Evolutionary conservation across 1,284 basidiomycete species (phyloP), one percentile per base, ranked within the genome.

Genomic region (Wolfiporia cocos): DNA sequence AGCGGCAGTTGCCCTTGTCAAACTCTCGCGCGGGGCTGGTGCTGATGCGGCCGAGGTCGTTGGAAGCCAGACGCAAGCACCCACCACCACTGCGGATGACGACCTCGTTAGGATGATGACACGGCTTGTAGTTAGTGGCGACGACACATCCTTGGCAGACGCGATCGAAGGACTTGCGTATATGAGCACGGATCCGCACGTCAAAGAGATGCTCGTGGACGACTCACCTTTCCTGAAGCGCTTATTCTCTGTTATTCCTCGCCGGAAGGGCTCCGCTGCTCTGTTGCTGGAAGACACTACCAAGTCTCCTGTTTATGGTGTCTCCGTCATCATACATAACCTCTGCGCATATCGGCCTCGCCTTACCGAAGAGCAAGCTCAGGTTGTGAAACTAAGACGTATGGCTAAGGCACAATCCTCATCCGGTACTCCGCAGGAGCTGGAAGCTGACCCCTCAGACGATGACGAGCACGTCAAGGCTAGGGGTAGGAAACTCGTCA

Each of bases 131-230:
- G 47, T 72, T 20, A 62, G 58, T 46, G 61, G 61, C 17, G 60
- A 65, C 29, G 51, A 65, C 28, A 49, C 57, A 11, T 59, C 68
- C 17, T 56, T 74, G 22, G 62, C 70, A 6, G 83, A 89, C 49
- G 81, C 79, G 5, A 67, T 93, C 15, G 92, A 96, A 65, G 90
- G 84, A 0, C 65, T 96, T 39, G 86, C 86, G 6, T 88, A 93
- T 60, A 75, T 92, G 43, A 87, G 81, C 46, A 67, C 76, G 24
- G 75, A 81, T 48, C 70, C 87, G 0, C 49, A 62, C 1, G 69
- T 88, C 49, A 89, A 90, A 61, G 81, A 84, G 49, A 57, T 61
- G 23, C 64, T 93, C 33, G 74, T 79, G 12, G 64, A 65, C 12
- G 74, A 84, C 49, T 23, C 66, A 0, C 49, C 55, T 1, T 81